Evolutionary conservation across 2,329 filamentous ascomycete genomes (phyloP).

Genomic region (Teratosphaeria destructans): DNA sequence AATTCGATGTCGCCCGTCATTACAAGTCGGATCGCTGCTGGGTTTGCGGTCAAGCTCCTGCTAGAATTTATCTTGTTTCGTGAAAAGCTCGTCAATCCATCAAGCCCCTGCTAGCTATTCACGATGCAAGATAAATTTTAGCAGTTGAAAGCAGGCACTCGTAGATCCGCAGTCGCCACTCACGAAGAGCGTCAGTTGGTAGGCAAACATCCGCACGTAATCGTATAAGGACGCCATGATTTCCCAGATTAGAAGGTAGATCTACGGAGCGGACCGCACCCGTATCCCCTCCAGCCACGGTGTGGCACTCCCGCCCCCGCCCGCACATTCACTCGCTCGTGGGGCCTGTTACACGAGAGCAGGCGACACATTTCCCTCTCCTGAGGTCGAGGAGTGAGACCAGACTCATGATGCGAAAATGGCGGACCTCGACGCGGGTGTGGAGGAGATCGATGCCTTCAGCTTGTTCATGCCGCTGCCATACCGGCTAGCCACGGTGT

Average conservation of each 20-base stretch:
- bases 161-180: background rate
- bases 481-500: conserved; percentile 75
- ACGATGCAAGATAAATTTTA: background rate
- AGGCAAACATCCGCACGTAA: background rate
- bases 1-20: background rate
- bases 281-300: background rate
- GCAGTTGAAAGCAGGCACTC: background rate
- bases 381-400: background rate
- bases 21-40: background rate
- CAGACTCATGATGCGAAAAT: conserved; percentile 1
- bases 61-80: background rate
- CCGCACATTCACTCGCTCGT: no score
- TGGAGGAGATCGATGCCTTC: conserved; percentile 62
- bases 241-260: background rate
- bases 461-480: conserved; percentile 79
- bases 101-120: background rate
- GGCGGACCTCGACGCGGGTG: conserved; percentile 6
- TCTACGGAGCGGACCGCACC: no score
- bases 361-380: background rate
- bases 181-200: background rate
- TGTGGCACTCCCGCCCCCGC: conserved; percentile 4
- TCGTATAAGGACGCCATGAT: background rate
- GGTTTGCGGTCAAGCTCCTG: background rate
- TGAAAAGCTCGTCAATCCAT: background rate
- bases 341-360: background rate